Evolutionary conservation across 768 basidiomycete genomes (phyloP).

Genomic region (Pulveroboletus sp.): DNA sequence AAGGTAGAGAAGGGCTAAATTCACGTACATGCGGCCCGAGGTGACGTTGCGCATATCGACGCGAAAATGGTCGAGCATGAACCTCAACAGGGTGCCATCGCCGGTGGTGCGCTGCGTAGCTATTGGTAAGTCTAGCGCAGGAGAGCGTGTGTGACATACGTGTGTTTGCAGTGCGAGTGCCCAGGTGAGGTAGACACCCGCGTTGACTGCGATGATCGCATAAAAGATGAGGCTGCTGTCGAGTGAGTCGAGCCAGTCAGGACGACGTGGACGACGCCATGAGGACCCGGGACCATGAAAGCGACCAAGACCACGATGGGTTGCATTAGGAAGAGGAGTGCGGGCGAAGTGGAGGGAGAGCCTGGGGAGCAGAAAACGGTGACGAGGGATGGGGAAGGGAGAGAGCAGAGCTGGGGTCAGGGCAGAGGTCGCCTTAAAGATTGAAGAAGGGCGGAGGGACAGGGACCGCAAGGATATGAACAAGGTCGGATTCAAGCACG

Average conservation of each 20-base stretch:
- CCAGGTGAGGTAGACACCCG: conserved; percentile 58
- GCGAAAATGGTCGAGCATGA: conserved; percentile 62
- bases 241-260: conserved; percentile 44
- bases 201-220: conserved; percentile 62
- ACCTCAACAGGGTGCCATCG: conserved; percentile 36
- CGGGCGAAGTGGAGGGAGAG: conserved; percentile 15
- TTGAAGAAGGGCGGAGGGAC: not conserved
- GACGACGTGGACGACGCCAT: conserved; percentile 28
- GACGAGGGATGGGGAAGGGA: not conserved
- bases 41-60: conserved; percentile 55
- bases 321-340: conserved; percentile 15
- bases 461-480: conserved; percentile 4
- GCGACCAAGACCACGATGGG: conserved; percentile 18
- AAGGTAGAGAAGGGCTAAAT: not conserved
- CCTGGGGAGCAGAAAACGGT: not conserved
- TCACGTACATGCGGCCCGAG: conserved; percentile 59
- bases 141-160: conserved; percentile 27
- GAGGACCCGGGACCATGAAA: conserved; percentile 13
- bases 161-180: conserved; percentile 33
- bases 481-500: too few relatives aligned
- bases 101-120: conserved; percentile 34
- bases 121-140: not conserved
- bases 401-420: not conserved
- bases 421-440: not conserved
- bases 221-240: conserved; percentile 53